Conservation (phyloP, 805 yeast genomes). For the Yarrowia osloensis region DNA sequence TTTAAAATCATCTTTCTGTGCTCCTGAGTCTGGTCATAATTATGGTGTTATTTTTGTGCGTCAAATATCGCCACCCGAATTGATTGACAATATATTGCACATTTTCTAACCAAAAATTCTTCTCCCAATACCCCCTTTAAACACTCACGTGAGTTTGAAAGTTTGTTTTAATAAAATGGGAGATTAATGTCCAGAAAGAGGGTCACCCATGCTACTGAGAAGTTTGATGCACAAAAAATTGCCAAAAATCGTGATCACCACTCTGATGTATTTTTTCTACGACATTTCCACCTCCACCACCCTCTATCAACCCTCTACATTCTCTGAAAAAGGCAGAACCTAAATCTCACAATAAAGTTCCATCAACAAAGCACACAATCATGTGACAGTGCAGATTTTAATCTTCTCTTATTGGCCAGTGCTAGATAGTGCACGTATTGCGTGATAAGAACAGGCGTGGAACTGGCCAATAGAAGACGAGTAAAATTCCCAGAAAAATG, state of each 20-base stretch:
- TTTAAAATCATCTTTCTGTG: too few species aligned
- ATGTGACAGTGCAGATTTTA: conserved; percentile 28
- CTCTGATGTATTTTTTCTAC: neutral
- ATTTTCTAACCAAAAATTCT: neutral
- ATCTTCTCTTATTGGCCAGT: conserved; percentile 24
- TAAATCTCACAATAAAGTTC: neutral
- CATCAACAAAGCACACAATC: conserved; percentile 27
- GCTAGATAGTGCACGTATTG: conserved; percentile 28
- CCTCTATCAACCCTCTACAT: neutral
- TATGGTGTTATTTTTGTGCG: too few species aligned
- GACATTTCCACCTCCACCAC: too few species aligned
- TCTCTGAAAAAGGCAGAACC: neutral
- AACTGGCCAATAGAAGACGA: too few species aligned
- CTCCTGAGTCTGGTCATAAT: too few species aligned
- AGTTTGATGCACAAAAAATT: too few species aligned
- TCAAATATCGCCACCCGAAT: too few species aligned
- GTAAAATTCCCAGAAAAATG: neutral
- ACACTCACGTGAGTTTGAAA: conserved; percentile 7
- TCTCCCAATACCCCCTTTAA: conserved; percentile 14
- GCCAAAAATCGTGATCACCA: neutral
- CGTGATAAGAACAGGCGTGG: neutral
- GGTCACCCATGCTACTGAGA: too few species aligned
- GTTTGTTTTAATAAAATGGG: neutral
- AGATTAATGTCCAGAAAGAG: neutral
- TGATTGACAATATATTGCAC: too few species aligned